Evolutionary conservation across 225 moss, liverwort and hornwort genomes (phyloP).

Genomic region (Pleurozium schreberi): DNA sequence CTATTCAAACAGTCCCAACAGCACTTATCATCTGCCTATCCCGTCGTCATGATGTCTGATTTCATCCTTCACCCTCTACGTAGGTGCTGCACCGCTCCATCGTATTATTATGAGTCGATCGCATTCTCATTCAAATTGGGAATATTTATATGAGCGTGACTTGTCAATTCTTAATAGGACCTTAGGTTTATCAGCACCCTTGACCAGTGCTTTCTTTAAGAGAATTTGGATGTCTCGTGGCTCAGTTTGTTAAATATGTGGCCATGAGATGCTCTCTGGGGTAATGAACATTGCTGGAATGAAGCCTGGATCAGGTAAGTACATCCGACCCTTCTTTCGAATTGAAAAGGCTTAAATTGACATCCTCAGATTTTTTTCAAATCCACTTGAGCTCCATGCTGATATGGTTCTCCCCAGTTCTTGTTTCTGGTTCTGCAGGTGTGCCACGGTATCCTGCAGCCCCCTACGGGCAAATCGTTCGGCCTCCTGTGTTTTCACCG

Average conservation of each 20-base stretch:
- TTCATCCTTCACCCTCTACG: slow-evolving; percentile 18
- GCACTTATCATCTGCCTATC: slow-evolving; percentile 62
- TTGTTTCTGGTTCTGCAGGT: slow-evolving; percentile 89
- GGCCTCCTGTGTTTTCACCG: slow-evolving; percentile 62
- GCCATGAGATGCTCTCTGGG: slow-evolving; percentile 17
- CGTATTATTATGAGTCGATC: slow-evolving; percentile 22
- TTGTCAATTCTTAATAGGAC: slow-evolving; percentile 5
- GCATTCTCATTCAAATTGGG: slow-evolving; percentile 21
- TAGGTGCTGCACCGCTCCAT: slow-evolving; percentile 19
- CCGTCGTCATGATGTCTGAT: slow-evolving; percentile 38
- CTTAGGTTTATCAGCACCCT: slow-evolving; percentile 13
- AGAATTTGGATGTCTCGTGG: slow-evolving; percentile 30
- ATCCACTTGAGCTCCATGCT: slow-evolving; percentile 14
- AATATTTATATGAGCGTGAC: slow-evolving; percentile 11
- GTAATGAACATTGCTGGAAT: slow-evolving; percentile 26
- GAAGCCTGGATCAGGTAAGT: slow-evolving; percentile 41
- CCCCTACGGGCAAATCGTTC: slow-evolving; percentile 61
- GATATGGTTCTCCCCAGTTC: slow-evolving; percentile 59
- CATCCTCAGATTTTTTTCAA: neutral
- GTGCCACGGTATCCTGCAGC: slow-evolving; percentile 72
- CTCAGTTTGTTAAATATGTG: slow-evolving; percentile 26
- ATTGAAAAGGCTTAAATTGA: neutral
- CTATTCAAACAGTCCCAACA: slow-evolving; percentile 73
- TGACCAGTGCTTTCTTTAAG: slow-evolving; percentile 14
- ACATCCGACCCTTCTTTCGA: neutral